These are phyloP conservation scores for Globisporangium solare DNA, from an alignment of 352 stramenopile species.

Conservation along the genomic window DNA sequence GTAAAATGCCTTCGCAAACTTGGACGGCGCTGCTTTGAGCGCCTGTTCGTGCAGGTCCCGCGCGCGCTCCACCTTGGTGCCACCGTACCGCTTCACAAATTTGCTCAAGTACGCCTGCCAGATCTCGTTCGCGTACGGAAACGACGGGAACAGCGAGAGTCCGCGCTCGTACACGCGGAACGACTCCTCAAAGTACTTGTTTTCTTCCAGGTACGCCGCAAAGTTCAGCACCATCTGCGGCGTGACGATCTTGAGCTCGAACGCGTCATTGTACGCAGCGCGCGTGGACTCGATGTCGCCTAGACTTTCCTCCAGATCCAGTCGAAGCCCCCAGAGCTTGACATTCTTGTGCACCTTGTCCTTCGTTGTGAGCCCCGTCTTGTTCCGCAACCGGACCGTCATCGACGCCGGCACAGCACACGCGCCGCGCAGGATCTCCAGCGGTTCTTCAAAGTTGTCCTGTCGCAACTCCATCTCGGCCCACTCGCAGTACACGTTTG, in stretches of 20 bases:
- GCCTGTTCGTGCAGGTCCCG: constrained; percentile 97
- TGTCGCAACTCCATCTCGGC: constrained; percentile 95
- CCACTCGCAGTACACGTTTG: constrained; percentile 92
- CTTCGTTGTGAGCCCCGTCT: constrained; percentile 42
- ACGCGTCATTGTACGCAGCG: constrained; percentile 92
- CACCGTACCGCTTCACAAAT: constrained; percentile 95
- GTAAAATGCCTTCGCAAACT: constrained; percentile 85
- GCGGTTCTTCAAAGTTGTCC: constrained; percentile 93
- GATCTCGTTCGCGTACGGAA: constrained; percentile 94
- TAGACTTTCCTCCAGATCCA: constrained; percentile 98
- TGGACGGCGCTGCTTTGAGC: constrained; percentile 69
- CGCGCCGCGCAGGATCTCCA: constrained; percentile 84
- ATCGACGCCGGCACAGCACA: constrained; percentile 54
- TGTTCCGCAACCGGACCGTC: constrained; percentile 48
- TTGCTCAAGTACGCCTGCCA: constrained; percentile 94
- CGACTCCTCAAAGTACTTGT: constrained; percentile 96
- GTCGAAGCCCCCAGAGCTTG: constrained; percentile 94
- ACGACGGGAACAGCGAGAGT: constrained; percentile 79
- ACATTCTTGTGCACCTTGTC: constrained; percentile 89
- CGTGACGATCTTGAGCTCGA: constrained; percentile 97
- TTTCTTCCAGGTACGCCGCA: constrained; percentile 94
- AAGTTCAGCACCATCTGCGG: constrained; percentile 97
- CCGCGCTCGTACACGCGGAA: constrained; percentile 93
- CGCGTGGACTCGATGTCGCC: constrained; percentile 94
- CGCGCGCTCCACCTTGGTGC: constrained; percentile 95